Base-by-base conservation (phyloP, 768 basidiomycete species). In the Pholiota conissans region DNA sequence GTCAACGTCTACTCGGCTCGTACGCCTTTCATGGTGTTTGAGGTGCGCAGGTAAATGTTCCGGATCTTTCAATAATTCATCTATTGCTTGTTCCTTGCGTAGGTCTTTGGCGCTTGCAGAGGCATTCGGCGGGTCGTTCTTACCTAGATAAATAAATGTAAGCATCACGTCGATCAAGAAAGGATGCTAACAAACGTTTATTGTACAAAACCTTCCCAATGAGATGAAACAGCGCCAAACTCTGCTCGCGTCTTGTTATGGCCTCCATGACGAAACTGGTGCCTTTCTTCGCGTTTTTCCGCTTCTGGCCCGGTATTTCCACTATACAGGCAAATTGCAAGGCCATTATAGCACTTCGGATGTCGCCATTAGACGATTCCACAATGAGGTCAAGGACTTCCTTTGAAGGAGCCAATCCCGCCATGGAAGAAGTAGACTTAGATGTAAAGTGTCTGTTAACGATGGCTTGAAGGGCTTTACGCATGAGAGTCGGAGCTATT, bases 151-250 rank as follows among this genome's bases (percentile, higher is more conserved):
- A 49, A 40, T 14, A 47, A 29, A 14, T 50, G n/a, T 58, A 20
- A 28, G 27, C 24, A 45, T 14, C 10, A 40, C n/a, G 1, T 22
- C 26, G 16, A 40, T 32, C 29, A 11, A 30, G 22, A 32, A n/a
- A 49, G 40, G 39, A 47, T 20, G 20, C 30, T 50, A 14, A 72
- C 84, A 55, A 42, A 97, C 97, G 85, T 72, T 98, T 99, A 71
- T 96, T 98, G 69, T 97, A 98, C 48, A 98, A 70, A 1, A 98
- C 83, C 74, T 92, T 96, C 14, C 97, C 97, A 49, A 99, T 76
- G 16, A 98, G 73, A 72, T 98, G 97, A 68, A 99, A 99, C 50
- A 99, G 73, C 9, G 84, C 85, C 14, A 99, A 75, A 58, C 86
- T 91, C 65, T 93, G 89, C 66, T 99, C 97, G 53, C 93, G 78